These are phyloP conservation scores for Acanthamoeba sp. DNA, from an alignment of 208 protist species.

Conservation along the genomic window DNA sequence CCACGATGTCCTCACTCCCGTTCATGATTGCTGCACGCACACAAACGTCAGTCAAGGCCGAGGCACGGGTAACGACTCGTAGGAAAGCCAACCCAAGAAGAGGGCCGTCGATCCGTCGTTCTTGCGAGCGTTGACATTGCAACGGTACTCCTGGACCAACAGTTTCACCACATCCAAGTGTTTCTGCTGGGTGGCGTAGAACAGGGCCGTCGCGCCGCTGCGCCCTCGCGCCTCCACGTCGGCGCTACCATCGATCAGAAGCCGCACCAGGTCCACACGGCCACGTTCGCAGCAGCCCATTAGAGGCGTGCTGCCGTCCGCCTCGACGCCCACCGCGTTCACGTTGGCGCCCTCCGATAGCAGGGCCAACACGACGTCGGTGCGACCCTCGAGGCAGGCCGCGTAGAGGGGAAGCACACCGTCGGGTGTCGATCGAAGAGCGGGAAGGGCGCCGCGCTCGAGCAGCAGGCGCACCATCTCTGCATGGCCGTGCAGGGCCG, in stretches of 20 bases:
- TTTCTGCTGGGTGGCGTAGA: conserved; percentile 25
- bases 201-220: not conserved
- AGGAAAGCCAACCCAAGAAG: not conserved
- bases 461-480: not conserved
- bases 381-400: not conserved
- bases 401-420: not conserved
- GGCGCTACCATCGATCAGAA: not conserved
- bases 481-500: not conserved
- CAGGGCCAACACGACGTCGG: not conserved
- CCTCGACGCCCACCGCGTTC: not conserved
- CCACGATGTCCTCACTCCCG: not conserved
- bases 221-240: not conserved
- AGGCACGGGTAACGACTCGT: not conserved
- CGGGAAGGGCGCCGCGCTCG: not conserved
- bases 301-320: not conserved
- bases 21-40: not conserved
- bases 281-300: conserved; percentile 16
- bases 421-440: not conserved
- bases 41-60: not conserved
- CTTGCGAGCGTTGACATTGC: conserved; percentile 12
- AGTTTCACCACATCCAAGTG: not conserved
- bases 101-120: conserved; percentile 12
- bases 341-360: not conserved
- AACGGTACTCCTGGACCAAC: not conserved
- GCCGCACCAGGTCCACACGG: not conserved